These are phyloP conservation scores for Lindgomyces ingoldianus DNA, from an alignment of 495 filamentous ascomycete genomes.

Conservation along the genomic window DNA sequence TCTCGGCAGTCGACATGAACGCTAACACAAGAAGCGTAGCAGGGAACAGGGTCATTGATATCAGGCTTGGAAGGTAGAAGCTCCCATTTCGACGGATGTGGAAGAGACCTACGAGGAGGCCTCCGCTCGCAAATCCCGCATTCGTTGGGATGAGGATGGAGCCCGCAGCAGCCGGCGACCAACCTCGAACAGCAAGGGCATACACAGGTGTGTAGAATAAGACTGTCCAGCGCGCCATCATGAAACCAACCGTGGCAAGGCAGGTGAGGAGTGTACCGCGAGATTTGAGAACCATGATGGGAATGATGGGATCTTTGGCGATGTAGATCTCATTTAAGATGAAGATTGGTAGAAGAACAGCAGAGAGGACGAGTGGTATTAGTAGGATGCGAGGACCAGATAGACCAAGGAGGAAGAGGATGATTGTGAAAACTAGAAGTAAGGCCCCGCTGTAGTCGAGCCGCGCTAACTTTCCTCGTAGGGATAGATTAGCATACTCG, in stretches of 20 bases:
- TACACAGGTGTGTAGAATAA: constrained; percentile 77
- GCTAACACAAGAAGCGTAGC: constrained; percentile 54
- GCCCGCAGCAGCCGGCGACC: constrained; percentile 65
- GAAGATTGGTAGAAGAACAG: constrained; percentile 57
- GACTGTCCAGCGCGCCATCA: constrained; percentile 76
- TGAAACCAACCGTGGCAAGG: constrained; percentile 66
- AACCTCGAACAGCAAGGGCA: constrained; percentile 67
- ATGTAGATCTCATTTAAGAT: constrained; percentile 60
- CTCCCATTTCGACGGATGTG: constrained; percentile 68
- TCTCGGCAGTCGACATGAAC: constrained; percentile 52
- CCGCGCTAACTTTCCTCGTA: constrained; percentile 53
- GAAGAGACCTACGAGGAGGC: constrained; percentile 65
- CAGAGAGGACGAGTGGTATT: constrained; percentile 59
- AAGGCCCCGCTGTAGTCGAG: constrained; percentile 71
- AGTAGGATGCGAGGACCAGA: constrained; percentile 58
- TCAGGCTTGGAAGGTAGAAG: constrained; percentile 62
- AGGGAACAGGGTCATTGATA: constrained; percentile 57
- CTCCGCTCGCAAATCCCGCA: constrained; percentile 69
- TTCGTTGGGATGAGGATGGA: constrained; percentile 76
- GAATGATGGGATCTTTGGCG: constrained; percentile 68
- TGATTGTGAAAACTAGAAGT: constrained; percentile 58
- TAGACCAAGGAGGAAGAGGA: constrained; percentile 67
- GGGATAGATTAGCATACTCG: constrained; percentile 38
- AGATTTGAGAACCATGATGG: constrained; percentile 61
- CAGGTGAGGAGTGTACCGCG: constrained; percentile 68